These are phyloP conservation scores for Aspergillus sclerotialis DNA, from an alignment of 2,329 filamentous ascomycete species.

Conservation along the genomic window DNA sequence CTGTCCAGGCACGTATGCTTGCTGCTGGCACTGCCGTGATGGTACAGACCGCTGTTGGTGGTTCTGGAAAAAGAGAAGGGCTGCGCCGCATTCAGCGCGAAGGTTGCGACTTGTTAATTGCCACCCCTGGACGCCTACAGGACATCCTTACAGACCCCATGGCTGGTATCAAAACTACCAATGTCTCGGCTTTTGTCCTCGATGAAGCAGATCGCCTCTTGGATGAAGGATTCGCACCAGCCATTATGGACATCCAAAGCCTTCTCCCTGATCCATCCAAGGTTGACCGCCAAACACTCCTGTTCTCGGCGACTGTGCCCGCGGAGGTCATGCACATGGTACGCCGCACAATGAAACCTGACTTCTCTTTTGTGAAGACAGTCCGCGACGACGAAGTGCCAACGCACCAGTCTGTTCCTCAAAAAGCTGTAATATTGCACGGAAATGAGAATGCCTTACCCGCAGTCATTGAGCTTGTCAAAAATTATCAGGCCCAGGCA, in stretches of 20 bases:
- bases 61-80: slow-evolving; percentile 68
- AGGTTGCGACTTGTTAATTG: slow-evolving; percentile 85
- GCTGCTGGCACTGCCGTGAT: slow-evolving; percentile 58
- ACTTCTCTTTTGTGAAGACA: slow-evolving; percentile 89
- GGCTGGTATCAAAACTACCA: slow-evolving; percentile 58
- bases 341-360: slow-evolving; percentile 65
- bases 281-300: slow-evolving; percentile 76
- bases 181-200: slow-evolving; percentile 53
- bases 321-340: slow-evolving; percentile 75
- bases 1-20: slow-evolving; percentile 65
- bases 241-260: slow-evolving; percentile 55
- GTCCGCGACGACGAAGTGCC: slow-evolving; percentile 72
- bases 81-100: slow-evolving; percentile 60
- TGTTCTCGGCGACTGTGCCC: slow-evolving; percentile 93
- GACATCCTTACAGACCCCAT: slow-evolving; percentile 67
- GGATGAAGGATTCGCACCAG: slow-evolving; percentile 61
- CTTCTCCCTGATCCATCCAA: slow-evolving; percentile 56
- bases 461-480: slow-evolving; percentile 66
- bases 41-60: slow-evolving; percentile 79
- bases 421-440: slow-evolving; percentile 61
- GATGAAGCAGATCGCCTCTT: slow-evolving; percentile 64
- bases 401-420: slow-evolving; percentile 78
- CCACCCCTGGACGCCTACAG: slow-evolving; percentile 78
- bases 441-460: slow-evolving; percentile 73
- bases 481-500: slow-evolving; percentile 49